Evolutionary conservation across 2,329 filamentous ascomycete species (phyloP).

Genomic region (Claviceps purpurea): DNA sequence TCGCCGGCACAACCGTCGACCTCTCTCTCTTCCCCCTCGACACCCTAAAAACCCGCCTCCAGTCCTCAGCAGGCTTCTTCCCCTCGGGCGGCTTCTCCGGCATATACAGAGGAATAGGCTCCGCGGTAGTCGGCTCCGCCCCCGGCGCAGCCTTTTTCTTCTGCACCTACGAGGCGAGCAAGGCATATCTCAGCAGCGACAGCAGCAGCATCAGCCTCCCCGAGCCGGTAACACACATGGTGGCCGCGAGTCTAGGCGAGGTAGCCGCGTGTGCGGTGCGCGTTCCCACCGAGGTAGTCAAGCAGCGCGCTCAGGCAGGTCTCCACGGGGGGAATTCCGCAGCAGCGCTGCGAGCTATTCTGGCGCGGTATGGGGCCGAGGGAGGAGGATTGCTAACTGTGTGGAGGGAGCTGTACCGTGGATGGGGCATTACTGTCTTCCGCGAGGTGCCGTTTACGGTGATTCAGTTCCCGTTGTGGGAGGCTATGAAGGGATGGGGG

Average conservation of each 20-base stretch:
- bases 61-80: slow-evolving; percentile 67
- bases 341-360: slow-evolving; percentile 56
- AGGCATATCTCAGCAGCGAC: slow-evolving; percentile 25
- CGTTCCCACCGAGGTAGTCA: slow-evolving; percentile 92
- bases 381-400: slow-evolving; percentile 41
- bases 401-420: slow-evolving; percentile 76
- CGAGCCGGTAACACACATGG: slow-evolving; percentile 53
- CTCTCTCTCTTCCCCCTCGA: slow-evolving; percentile 95
- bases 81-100: slow-evolving; percentile 77
- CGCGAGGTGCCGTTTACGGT: slow-evolving; percentile 95
- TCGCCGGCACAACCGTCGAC: slow-evolving; percentile 93
- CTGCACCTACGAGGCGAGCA: slow-evolving; percentile 76
- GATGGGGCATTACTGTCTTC: slow-evolving; percentile 85
- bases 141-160: slow-evolving; percentile 96
- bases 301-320: slow-evolving; percentile 87
- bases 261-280: slow-evolving; percentile 83
- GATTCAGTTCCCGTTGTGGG: slow-evolving; percentile 96
- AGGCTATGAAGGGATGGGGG: slow-evolving; percentile 67
- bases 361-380: slow-evolving; percentile 28
- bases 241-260: slow-evolving; percentile 75
- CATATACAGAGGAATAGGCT: slow-evolving; percentile 86
- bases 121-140: slow-evolving; percentile 78
- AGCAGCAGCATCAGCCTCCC: slow-evolving; percentile 28
- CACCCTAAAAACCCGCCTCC: slow-evolving; percentile 94
- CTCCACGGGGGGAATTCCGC: slow-evolving; percentile 61